phyloP scores from a whole-genome alignment of 179 eudicot species.

The Camellia oleifera region DNA sequence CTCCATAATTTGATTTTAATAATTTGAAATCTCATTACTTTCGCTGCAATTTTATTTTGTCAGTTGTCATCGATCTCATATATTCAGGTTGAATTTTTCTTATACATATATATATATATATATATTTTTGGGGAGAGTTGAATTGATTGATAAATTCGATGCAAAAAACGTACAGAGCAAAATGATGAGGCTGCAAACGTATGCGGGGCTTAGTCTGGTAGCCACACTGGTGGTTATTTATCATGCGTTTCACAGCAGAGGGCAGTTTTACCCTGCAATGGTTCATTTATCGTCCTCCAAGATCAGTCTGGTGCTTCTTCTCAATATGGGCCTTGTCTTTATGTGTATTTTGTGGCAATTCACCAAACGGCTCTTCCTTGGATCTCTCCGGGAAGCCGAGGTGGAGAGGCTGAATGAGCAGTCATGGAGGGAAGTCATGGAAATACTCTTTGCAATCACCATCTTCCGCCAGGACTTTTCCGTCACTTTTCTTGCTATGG shows the following conservation, averaged over 20 bases:
- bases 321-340: conserved; percentile 89
- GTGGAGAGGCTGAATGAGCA: conserved; percentile 98
- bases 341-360: conserved; percentile 94
- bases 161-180: conserved; percentile 23
- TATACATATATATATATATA: background rate
- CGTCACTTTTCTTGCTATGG: conserved; percentile 84
- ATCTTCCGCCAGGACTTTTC: conserved; percentile 96
- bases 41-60: background rate
- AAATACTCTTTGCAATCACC: conserved; percentile 90
- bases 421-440: conserved; percentile 98
- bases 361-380: conserved; percentile 75
- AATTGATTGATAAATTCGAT: background rate
- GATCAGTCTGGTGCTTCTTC: conserved; percentile 77
- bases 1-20: background rate
- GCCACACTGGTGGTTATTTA: conserved; percentile 73
- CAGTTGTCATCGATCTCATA: background rate
- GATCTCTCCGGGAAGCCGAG: conserved; percentile 91
- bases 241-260: conserved; percentile 88
- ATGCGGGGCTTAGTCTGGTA: conserved; percentile 71
- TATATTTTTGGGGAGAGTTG: background rate
- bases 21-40: background rate
- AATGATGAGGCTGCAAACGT: conserved; percentile 88
- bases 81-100: too few species aligned
- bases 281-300: conserved; percentile 79
- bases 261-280: conserved; percentile 90